Evolutionary conservation across 1,139 yeast genomes (phyloP).

Genomic region (Candida glucosophila): DNA sequence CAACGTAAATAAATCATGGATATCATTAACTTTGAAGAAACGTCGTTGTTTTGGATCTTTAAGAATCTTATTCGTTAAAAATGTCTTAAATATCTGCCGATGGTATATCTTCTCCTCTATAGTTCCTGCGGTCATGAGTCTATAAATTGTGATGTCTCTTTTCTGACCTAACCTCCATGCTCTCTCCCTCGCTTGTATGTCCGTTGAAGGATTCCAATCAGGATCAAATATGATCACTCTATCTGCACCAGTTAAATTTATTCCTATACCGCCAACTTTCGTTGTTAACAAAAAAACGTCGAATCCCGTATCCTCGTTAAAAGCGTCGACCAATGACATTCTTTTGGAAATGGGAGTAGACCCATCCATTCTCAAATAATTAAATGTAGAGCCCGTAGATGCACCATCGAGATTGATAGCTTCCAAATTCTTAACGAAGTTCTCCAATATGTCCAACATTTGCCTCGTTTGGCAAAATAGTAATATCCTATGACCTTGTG

Average conservation of each 20-base stretch:
- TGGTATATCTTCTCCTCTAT: conserved; percentile 96
- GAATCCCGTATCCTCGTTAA: conserved; percentile 53
- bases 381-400: conserved; percentile 17
- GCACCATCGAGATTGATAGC: conserved; percentile 13
- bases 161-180: conserved; percentile 98
- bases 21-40: conserved; percentile 84
- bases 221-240: conserved; percentile 93
- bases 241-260: conserved; percentile 91
- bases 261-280: conserved; percentile 92
- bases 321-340: conserved; percentile 71
- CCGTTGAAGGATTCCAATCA: conserved; percentile 98
- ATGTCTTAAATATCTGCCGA: conserved; percentile 92
- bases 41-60: conserved; percentile 93
- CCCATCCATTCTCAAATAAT: conserved; percentile 88
- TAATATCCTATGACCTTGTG: conserved; percentile 69
- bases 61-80: conserved; percentile 83
- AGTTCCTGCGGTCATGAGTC: conserved; percentile 90
- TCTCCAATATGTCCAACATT: conserved; percentile 82
- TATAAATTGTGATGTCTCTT: conserved; percentile 83
- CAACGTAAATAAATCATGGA: conserved; percentile 79
- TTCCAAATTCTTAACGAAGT: conserved; percentile 38
- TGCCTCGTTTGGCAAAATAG: conserved; percentile 88
- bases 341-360: conserved; percentile 71
- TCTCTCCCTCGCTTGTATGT: conserved; percentile 90
- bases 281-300: conserved; percentile 78